Base-by-base conservation (phyloP, 139 green algal species). In the Coelastrella sp. region DNA sequence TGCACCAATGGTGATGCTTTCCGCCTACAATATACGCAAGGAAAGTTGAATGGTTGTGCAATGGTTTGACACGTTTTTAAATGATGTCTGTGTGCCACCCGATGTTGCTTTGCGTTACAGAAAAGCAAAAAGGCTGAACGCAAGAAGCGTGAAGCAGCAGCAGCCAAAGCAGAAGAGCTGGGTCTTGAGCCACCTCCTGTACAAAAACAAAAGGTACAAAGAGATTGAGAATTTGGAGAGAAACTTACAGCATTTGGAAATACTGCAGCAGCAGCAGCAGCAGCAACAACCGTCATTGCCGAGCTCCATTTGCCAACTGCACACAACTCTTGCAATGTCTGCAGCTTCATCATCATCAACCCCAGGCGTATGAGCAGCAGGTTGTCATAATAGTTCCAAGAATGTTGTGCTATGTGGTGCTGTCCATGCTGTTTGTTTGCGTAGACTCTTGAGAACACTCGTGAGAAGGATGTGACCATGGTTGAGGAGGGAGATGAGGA, bases 371-470 rank as follows among this genome's bases (percentile, higher is more conserved):
- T 21, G 19, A 6, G 13, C 59, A 13, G 59, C 2, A 35, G 19
- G 59, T 67, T 57, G 1, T 57, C 48, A 57, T 11, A 23, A 15
- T 57, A 23, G 17, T 57, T 57, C 13, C 48, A 57, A 23, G 2
- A 57, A 4, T 15, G 17, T 57, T 15, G 17, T 57, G 48, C 13
- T 57, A 11, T 23, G 48, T 15, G 17, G 48, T 15, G 17, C 13
- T 57, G 2, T 15, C 48, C 48, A 11, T 64, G 53, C 53, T 27
- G 19, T 27, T 9, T 64, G 53, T 64, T 5, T 71, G 75, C 51
- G 38, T 11, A 92, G 88, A 98, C 96, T 0, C 93, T 99, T 50
- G 96, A 99, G 66, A 98, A 97, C 91, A 95, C 89, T 7, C 88
- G 96, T 40, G 94, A 95, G 77, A 91, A 91, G 86, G 96, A 98